A percentile compares a stretch with the other conserved stretches of the same genome.
Conservation (phyloP, 441 rosid genomes). For the Capsella rubella region DNA sequence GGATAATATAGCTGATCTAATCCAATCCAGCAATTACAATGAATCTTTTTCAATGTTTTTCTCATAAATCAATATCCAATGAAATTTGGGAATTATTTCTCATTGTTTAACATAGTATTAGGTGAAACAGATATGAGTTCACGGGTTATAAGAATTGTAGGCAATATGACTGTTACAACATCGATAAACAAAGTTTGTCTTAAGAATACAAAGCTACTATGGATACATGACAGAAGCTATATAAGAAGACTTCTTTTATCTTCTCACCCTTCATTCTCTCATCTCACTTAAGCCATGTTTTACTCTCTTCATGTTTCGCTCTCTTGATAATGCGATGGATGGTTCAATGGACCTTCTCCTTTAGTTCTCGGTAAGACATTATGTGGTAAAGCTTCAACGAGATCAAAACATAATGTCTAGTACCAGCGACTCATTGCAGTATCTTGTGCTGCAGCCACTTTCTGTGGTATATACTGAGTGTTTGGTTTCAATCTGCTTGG, state of each 20-base stretch:
- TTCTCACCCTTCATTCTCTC: background rate
- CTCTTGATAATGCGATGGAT: background rate
- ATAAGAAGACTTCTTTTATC: background rate
- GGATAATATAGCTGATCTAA: conserved; percentile 33
- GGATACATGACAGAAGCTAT: conserved; percentile 30
- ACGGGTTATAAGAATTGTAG: conserved; percentile 3
- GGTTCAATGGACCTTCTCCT: conserved; percentile 5
- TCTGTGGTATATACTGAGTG: conserved; percentile 79
- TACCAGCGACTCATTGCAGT: conserved; percentile 82
- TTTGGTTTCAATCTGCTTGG: conserved; percentile 78
- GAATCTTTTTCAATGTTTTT: background rate
- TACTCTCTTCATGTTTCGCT: conserved; percentile 2
- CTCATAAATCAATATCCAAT: conserved; percentile 19
- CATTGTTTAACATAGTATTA: background rate
- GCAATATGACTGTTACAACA: conserved; percentile 18
- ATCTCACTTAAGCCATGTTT: background rate
- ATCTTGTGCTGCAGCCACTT: conserved; percentile 88
- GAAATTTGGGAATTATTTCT: conserved; percentile 5
- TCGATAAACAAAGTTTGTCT: conserved; percentile 14
- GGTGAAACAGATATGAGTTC: background rate
- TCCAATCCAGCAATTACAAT: conserved; percentile 33
- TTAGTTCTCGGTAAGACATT: conserved; percentile 5
- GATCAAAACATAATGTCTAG: conserved; percentile 38
- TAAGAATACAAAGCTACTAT: conserved; percentile 3
- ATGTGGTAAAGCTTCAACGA: conserved; percentile 15